Evolutionary conservation across 345 rosid genomes (phyloP).

Genomic region (Arabidopsis thaliana): TAIR10.1 NC_003076.8:22351501-22352000

Average conservation of each 20-base stretch:
- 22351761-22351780: neutral
- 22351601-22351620: neutral
- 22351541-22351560: neutral
- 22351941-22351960: neutral
- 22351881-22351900: neutral
- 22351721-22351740: neutral
- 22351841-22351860: slow-evolving; percentile 15
- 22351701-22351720: neutral
- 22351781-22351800: slow-evolving; percentile 1
- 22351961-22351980: slow-evolving; percentile 14
- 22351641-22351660: neutral
- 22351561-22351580: neutral
- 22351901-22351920: neutral
- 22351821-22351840: neutral
- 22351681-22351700: neutral
- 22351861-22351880: neutral
- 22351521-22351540: neutral
- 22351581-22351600: neutral
- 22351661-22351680: neutral
- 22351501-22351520: neutral
- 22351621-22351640: neutral
- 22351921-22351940: neutral
- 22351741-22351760: neutral
- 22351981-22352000: neutral
- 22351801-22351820: neutral